Base-by-base conservation (phyloP, 352 stramenopile genomes). In the Elongisporangium anandrum region DNA sequence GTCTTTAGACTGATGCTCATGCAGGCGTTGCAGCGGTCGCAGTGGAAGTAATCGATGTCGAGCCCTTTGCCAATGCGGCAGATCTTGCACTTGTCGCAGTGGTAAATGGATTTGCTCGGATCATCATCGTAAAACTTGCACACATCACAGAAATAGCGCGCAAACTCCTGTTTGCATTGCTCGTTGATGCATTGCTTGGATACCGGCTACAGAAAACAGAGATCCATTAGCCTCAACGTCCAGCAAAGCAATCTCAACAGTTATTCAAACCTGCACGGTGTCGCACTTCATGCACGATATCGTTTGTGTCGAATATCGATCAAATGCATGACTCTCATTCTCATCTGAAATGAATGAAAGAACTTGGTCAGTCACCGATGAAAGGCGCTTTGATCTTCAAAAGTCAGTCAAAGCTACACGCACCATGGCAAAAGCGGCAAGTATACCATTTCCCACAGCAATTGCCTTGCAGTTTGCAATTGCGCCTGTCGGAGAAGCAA, bases 81-180 rank as follows among this genome's bases (percentile, higher is more conserved):
- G 19, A 98, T 97, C 68, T 98, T 98, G 82, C 97, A 98, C 62
- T 98, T 99, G 23, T 97, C 96, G 67, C 97, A 99, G 72, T 99
- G 97, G 63, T 99, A 99, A 39, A 99, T 99, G 48, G 95, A 79
- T 62, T 98, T 98, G 50, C 71, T 81, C 8, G 75, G 59, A 21
- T 92, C 81, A 68, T 98, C 96, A 66, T 99, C 96, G 54, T 94
- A 98, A 56, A 99, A 97, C 65, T 97, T 96, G 71, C 97, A 99
- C 52, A 98, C 92, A 29, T 83, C 79, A 64, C 97, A 99, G 57
- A 87, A 96, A 72, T 99, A 99, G 13, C 85, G 84, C 0, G 90
- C 87, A 69, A 98, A 98, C 9, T 91, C 78, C 39, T 71, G 63
- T 54, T 72, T 78, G 68, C 88, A 96, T 21, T 69, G 54, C 13